Percentiles rank a stretch among this genome's conserved stretches.
Evolutionary conservation across 768 basidiomycete species (phyloP).

Genomic region (Pholiota microspora): DNA sequence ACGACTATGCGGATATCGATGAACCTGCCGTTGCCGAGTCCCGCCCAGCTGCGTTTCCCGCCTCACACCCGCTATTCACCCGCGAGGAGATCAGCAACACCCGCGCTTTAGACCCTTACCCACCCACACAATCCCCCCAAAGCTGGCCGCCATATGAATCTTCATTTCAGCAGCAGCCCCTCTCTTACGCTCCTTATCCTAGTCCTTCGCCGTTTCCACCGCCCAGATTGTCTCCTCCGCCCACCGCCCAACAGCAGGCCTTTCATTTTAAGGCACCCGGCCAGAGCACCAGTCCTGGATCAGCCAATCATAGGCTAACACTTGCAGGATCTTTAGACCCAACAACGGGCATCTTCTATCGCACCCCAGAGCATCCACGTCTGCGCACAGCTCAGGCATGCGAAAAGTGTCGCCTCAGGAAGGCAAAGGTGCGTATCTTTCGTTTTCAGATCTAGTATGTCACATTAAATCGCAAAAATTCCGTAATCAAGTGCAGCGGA

Average conservation of each 20-base stretch:
- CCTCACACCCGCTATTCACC: conserved; percentile 23
- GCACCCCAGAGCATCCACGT: conserved; percentile 60
- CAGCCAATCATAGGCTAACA: conserved; percentile 23
- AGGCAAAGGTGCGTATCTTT: conserved; percentile 59
- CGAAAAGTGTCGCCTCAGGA: conserved; percentile 69
- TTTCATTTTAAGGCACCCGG: conserved; percentile 16
- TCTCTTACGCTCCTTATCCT: conserved; percentile 23
- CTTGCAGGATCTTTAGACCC: conserved; percentile 65
- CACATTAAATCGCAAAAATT: conserved; percentile 3
- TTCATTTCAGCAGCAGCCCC: conserved; percentile 18
- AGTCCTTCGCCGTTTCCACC: conserved; percentile 29
- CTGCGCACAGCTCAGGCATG: conserved; percentile 74
- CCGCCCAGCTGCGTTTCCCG: conserved; percentile 19
- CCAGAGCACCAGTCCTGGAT: conserved; percentile 7
- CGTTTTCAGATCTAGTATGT: conserved; percentile 3
- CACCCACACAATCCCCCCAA: conserved; percentile 13
- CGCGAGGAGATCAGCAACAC: conserved; percentile 23
- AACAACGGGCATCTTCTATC: conserved; percentile 64
- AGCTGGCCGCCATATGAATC: conserved; percentile 29
- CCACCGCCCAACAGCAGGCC: conserved; percentile 11
- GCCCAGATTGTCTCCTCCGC: conserved; percentile 28
- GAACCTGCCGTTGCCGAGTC: conserved; percentile 16
- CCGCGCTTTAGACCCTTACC: conserved; percentile 25
- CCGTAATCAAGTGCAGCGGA: conserved; percentile 51
- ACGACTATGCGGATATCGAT: conserved; percentile 20